Percentiles rank a stretch among this genome's conserved stretches.
phyloP scores from a whole-genome alignment of 768 basidiomycete species.

The Pluteus cervinus region DNA sequence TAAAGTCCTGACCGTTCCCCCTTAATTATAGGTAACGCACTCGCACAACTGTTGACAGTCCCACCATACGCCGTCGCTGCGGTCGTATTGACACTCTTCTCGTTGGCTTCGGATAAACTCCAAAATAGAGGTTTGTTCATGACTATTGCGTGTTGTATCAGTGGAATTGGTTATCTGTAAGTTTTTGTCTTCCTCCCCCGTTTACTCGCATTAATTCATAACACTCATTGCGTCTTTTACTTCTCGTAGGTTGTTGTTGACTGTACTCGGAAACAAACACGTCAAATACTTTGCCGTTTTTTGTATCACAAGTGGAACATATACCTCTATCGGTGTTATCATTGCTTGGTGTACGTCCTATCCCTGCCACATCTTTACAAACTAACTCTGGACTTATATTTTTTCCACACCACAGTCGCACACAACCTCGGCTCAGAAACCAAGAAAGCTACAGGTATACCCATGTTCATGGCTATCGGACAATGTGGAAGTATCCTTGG shows the following conservation, averaged over 20 bases:
- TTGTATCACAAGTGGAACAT: constrained; percentile 72
- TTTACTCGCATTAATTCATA: not conserved
- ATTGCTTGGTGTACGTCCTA: constrained; percentile 71
- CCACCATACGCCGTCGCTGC: constrained; percentile 76
- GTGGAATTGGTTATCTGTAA: constrained; percentile 60
- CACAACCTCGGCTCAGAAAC: constrained; percentile 77
- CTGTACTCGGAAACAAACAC: constrained; percentile 45
- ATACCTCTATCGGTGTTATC: constrained; percentile 66
- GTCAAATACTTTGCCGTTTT: constrained; percentile 77
- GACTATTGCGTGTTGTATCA: constrained; percentile 35
- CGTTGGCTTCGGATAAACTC: constrained; percentile 59
- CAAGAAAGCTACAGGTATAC: constrained; percentile 70
- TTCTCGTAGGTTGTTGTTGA: constrained; percentile 43
- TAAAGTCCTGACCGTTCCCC: constrained; percentile 7
- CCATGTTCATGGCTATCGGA: constrained; percentile 76
- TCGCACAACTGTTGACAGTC: constrained; percentile 70
- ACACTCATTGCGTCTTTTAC: not conserved
- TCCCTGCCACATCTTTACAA: constrained; percentile 1
- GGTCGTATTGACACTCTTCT: constrained; percentile 50
- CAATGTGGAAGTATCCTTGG: constrained; percentile 75
- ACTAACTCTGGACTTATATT: constrained; percentile 1
- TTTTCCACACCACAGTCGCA: constrained; percentile 35
- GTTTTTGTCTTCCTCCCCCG: constrained; percentile 13
- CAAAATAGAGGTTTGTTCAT: constrained; percentile 54
- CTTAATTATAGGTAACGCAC: constrained; percentile 48